These are phyloP conservation scores for Botrytis pseudocinerea DNA, from an alignment of 2,329 filamentous ascomycete genomes.

Conservation along the genomic window DNA sequence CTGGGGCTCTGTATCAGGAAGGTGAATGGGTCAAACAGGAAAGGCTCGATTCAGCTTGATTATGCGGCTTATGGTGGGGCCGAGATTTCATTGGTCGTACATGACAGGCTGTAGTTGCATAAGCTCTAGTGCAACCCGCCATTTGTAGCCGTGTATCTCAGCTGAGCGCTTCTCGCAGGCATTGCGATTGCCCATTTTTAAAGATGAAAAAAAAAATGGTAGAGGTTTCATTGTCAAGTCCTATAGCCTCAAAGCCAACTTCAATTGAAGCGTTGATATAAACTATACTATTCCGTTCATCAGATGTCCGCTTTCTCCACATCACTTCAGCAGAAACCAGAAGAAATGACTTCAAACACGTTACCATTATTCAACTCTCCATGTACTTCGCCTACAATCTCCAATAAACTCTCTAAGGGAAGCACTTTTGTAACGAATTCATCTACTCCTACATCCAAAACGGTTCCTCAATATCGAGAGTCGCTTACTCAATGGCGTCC, in stretches of 20 bases:
- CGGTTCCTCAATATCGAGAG: background rate
- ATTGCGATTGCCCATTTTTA: background rate
- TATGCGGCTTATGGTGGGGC: background rate
- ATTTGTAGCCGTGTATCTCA: background rate
- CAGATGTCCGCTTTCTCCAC: background rate
- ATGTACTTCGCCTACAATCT: background rate
- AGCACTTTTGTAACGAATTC: background rate
- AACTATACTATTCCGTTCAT: background rate
- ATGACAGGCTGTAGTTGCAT: constrained; percentile 1
- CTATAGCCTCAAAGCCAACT: background rate
- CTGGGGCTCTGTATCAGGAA: constrained; percentile 20
- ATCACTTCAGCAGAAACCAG: background rate
- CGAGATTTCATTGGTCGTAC: background rate
- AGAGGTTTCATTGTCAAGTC: background rate
- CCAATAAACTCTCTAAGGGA: background rate
- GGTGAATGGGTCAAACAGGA: constrained; percentile 25
- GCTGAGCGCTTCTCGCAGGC: background rate
- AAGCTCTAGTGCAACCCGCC: background rate
- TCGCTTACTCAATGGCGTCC: background rate
- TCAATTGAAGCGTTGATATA: background rate
- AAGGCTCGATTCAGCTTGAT: constrained; percentile 7
- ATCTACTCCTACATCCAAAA: background rate
- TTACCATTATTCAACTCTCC: constrained; percentile 10
- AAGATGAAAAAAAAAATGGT: background rate
- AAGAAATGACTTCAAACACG: background rate